Conservation (phyloP, 768 basidiomycete genomes). For the Crepidotus variabilis region DNA sequence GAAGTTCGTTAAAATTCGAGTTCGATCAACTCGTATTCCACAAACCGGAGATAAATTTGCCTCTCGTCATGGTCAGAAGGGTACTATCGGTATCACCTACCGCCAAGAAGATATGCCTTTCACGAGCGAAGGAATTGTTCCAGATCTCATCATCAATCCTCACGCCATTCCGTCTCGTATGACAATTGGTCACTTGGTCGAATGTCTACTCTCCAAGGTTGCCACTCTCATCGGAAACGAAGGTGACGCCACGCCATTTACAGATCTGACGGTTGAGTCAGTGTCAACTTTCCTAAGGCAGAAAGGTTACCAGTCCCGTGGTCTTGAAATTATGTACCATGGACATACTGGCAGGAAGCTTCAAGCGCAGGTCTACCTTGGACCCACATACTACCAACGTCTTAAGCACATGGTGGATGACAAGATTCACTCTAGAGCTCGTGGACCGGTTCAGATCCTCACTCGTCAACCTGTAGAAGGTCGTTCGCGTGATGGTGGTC, state of each 20-base stretch:
- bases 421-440: slow-evolving; percentile 96
- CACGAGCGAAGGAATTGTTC: slow-evolving; percentile 93
- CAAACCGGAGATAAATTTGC: slow-evolving; percentile 99
- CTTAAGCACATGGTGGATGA: slow-evolving; percentile 99
- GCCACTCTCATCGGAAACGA: slow-evolving; percentile 95
- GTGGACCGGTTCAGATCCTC: slow-evolving; percentile 96
- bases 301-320: slow-evolving; percentile 95
- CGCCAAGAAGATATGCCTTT: slow-evolving; percentile 99
- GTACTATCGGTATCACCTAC: slow-evolving; percentile 99
- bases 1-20: slow-evolving; percentile 97
- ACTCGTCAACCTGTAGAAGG: slow-evolving; percentile 98
- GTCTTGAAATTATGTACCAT: slow-evolving; percentile 97
- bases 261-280: slow-evolving; percentile 94
- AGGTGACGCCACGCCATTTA: slow-evolving; percentile 98
- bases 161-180: slow-evolving; percentile 99
- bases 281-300: slow-evolving; percentile 90
- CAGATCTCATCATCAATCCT: slow-evolving; percentile 97
- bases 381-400: slow-evolving; percentile 98
- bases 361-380: slow-evolving; percentile 97
- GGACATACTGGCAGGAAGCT: slow-evolving; percentile 98
- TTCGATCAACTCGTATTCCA: slow-evolving; percentile 92
- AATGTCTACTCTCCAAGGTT: slow-evolving; percentile 94
- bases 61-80: slow-evolving; percentile 99
- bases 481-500: slow-evolving; percentile 95
- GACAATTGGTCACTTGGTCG: slow-evolving; percentile 99